Evolutionary conservation across 140 eudicot genomes (phyloP).

Genomic region (Oenanthe javanica): DNA sequence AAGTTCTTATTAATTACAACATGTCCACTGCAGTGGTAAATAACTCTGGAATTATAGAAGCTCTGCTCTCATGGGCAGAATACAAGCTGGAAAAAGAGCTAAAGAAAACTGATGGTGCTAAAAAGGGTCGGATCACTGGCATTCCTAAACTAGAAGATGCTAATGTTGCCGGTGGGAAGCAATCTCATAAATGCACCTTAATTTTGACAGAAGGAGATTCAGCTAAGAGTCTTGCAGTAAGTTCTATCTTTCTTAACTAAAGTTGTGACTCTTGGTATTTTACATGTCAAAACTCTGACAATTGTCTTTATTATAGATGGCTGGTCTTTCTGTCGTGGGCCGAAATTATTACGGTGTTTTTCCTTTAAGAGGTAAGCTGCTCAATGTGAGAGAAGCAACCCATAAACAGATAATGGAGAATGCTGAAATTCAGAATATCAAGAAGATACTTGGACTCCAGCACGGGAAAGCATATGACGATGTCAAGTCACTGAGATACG

Average conservation of each 20-base stretch:
- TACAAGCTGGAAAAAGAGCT: slow-evolving; percentile 59
- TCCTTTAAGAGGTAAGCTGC: slow-evolving; percentile 83
- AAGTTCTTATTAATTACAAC: background rate
- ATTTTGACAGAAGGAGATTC: slow-evolving; percentile 98
- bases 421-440: slow-evolving; percentile 68
- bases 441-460: slow-evolving; percentile 81
- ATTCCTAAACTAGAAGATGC: slow-evolving; percentile 83
- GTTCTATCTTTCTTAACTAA: slow-evolving; percentile 12
- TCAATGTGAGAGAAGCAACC: slow-evolving; percentile 93
- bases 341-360: slow-evolving; percentile 77
- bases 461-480: slow-evolving; percentile 57
- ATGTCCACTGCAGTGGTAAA: slow-evolving; percentile 28
- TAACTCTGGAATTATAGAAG: slow-evolving; percentile 53
- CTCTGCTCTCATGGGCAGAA: slow-evolving; percentile 58
- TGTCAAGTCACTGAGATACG: slow-evolving; percentile 73
- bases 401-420: slow-evolving; percentile 67
- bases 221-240: slow-evolving; percentile 88
- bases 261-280: background rate
- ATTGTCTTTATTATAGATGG: slow-evolving; percentile 37
- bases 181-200: slow-evolving; percentile 65
- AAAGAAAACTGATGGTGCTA: slow-evolving; percentile 79
- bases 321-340: slow-evolving; percentile 86
- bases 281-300: background rate
- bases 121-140: slow-evolving; percentile 40
- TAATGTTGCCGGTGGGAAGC: slow-evolving; percentile 57